These are phyloP conservation scores for Pythium phragmitis DNA, from an alignment of 352 stramenopile genomes.

Conservation along the genomic window DNA sequence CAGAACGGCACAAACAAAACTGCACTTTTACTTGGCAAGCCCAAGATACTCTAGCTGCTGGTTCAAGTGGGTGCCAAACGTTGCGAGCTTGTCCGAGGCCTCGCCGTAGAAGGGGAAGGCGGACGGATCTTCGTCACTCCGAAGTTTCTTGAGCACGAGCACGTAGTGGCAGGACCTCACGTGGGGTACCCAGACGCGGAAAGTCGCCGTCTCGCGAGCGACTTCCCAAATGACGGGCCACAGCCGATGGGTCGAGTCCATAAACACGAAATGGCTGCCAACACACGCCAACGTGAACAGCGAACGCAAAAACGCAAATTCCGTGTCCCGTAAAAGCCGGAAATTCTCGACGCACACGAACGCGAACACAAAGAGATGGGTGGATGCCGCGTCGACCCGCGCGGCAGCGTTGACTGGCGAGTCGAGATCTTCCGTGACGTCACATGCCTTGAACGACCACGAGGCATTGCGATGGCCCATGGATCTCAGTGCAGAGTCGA, in stretches of 20 bases:
- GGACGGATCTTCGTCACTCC: constrained; percentile 21
- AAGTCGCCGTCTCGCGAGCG: constrained; percentile 31
- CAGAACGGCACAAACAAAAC: not conserved
- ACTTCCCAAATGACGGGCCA: constrained; percentile 61
- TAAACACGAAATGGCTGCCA: constrained; percentile 62
- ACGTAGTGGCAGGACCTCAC: constrained; percentile 60
- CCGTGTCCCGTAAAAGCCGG: constrained; percentile 41
- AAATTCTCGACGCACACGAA: constrained; percentile 80
- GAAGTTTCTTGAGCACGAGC: constrained; percentile 62
- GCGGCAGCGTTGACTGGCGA: constrained; percentile 40
- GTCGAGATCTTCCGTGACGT: constrained; percentile 54
- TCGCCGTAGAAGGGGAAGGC: constrained; percentile 42
- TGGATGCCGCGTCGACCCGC: constrained; percentile 26
- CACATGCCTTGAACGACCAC: constrained; percentile 50
- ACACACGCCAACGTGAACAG: constrained; percentile 37
- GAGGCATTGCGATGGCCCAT: constrained; percentile 25
- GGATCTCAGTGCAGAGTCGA: constrained; percentile 32
- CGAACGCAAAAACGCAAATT: constrained; percentile 53
- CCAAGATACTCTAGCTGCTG: constrained; percentile 32
- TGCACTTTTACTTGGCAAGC: not conserved
- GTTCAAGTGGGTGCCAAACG: constrained; percentile 47
- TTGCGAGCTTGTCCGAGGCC: constrained; percentile 41
- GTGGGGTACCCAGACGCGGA: constrained; percentile 59
- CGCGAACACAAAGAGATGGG: constrained; percentile 59
- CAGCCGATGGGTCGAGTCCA: constrained; percentile 68